Base-by-base conservation (phyloP, 2,329 filamentous ascomycete species). In the Penicillium sp. region DNA sequence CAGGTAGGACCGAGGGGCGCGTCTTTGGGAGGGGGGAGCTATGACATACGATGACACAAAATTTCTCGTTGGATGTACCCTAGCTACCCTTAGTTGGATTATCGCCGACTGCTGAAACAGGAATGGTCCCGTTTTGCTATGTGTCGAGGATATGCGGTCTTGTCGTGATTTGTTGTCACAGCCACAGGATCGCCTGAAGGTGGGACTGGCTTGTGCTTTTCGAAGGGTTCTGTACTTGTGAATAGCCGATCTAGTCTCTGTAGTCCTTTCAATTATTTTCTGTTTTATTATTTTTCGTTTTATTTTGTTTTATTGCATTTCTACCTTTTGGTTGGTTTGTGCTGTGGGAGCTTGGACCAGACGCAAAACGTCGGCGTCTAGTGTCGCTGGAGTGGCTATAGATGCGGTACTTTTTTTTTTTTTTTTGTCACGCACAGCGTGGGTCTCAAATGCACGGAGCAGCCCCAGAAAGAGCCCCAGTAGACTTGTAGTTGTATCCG, bases 171-270 rank as follows among this genome's bases (percentile, higher is more conserved):
- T 45, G 52, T 46, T 33, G 28, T 29, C 59, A 51, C 52, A 63
- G 61, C 57, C 59, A 58, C 61, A 63, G 49, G 55, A 60, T 63
- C 57, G 47, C 50, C 57, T 26, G 28, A 12, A 29, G 33, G 53
- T 52, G 52, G 44, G 48, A 60, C 57, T 54, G 36, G 54, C 51
- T 45, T 47, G 36, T 56, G 58, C 54, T 44, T 49, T 54, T 57
- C 49, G 39, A 50, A 51, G 48, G 39, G 49, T 52, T 55, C 45
- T 42, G 48, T 59, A 48, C 44, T 45, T 43, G 44, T 21, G 16
- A 39, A 36, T 33, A 41, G 33, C n/a, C 36, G 16, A 24, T 51
- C 45, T 51, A 23, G 24, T 26, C 24, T 7, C 18, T 38, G 29
- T 45, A n/a, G 24, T 26, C 24, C 7, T 34, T 39, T 47, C 24